Conservation (phyloP, 2,329 filamentous ascomycete species). For the Pseudogymnoascus destructans region DNA sequence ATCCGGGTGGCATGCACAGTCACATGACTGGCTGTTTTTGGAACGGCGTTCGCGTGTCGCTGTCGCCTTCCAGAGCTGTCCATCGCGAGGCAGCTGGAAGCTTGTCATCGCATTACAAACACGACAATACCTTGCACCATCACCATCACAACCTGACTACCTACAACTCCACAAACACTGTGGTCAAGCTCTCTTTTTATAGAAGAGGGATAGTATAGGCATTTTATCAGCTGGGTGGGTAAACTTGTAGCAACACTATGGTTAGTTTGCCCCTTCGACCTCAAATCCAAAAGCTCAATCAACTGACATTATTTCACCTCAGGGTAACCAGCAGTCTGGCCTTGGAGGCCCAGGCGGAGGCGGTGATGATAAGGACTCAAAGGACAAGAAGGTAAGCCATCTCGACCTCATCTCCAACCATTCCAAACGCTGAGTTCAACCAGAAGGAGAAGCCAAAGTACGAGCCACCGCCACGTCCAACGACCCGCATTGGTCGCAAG, state of each 20-base stretch:
- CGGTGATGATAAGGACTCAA: slow-evolving; percentile 67
- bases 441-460: slow-evolving; percentile 99
- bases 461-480: slow-evolving; percentile 92
- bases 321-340: slow-evolving; percentile 33
- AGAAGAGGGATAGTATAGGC: neutral
- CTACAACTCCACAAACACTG: neutral
- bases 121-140: slow-evolving; percentile 11
- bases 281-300: neutral
- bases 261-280: slow-evolving; percentile 4
- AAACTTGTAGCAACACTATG: slow-evolving; percentile 6
- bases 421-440: slow-evolving; percentile 11
- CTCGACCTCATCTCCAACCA: neutral
- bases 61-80: slow-evolving; percentile 19
- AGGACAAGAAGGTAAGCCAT: slow-evolving; percentile 75
- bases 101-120: slow-evolving; percentile 17
- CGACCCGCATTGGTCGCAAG: slow-evolving; percentile 92
- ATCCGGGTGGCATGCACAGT: neutral
- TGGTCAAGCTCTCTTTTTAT: neutral
- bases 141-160: slow-evolving; percentile 13
- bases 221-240: neutral
- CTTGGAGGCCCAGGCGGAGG: slow-evolving; percentile 34
- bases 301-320: neutral
- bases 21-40: neutral
- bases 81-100: slow-evolving; percentile 15
- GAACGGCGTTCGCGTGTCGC: slow-evolving; percentile 15